Evolutionary conservation across 768 basidiomycete species (phyloP), one percentile per base, ranked within the genome.

Genomic region (Macrocybe gigantea): DNA sequence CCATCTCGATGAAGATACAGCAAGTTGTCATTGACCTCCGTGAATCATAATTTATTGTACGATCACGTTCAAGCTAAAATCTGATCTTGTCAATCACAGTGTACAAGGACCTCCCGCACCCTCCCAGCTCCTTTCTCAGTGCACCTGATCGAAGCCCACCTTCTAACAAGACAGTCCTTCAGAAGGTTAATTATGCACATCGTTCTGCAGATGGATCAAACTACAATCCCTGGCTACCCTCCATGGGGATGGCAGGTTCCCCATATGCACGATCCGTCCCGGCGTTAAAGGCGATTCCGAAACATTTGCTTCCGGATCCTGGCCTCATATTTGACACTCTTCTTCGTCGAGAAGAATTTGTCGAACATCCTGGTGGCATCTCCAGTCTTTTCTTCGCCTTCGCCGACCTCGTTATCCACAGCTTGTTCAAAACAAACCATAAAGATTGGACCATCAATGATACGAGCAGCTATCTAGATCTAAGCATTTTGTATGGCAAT

Each of bases 21-120:
- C 62, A 75, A 42, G 48, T 64, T 46, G 67, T 79, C 47, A 80
- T 88, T 38, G 67, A 65, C 47, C 62, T 82, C 41, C 67, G 86
- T 87, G 59, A 58, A 83, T 70, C 15, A 29, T 44, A 37, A 40
- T 39, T 34, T 49, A 37, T 33, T 43, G 35, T 14, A 40, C 41
- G 39, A 48, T 42, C 45, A 44, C 52, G 54, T 32, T 52, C 60
- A 50, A 56, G 45, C 33, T 48, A 47, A 41, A 31, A 36, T 50
- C 34, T 37, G 35, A 49, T 38, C 50, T 49, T 51, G 41, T 35
- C 43, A 45, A 14, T 32, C 50, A 37, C 61, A 85, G 84, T 89
- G 37, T 89, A 83, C 71, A 80, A 84, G 51, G 89, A 89, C 62
- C 76, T 92, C 33, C 86, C 87, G 3, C 88, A 88, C 52, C 88